These are phyloP conservation scores for Alnus glutinosa DNA, from an alignment of 306 rosid genomes.

Conservation along the genomic window DNA sequence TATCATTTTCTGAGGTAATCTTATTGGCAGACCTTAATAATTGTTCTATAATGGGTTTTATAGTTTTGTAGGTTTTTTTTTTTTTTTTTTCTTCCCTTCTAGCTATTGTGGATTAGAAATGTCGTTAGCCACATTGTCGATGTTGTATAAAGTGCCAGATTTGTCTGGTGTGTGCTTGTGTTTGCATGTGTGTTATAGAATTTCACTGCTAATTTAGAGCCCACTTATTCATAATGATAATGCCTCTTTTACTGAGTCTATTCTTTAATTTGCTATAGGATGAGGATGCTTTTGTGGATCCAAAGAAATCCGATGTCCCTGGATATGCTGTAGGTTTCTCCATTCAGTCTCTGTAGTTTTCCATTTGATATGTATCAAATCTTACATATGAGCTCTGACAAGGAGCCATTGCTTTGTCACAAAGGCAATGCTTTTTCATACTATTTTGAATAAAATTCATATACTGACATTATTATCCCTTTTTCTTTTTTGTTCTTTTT, in stretches of 20 bases:
- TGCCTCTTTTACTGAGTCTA: slow-evolving; percentile 18
- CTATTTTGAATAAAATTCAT: not conserved
- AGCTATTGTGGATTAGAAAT: not conserved
- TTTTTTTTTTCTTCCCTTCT: not conserved
- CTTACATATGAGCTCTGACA: slow-evolving; percentile 18
- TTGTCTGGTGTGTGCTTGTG: not conserved
- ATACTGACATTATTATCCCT: slow-evolving; percentile 10
- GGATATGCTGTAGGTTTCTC: slow-evolving; percentile 63
- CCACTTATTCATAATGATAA: not conserved
- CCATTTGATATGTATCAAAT: slow-evolving; percentile 18
- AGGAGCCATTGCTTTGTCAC: not conserved
- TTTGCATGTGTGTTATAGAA: slow-evolving; percentile 1
- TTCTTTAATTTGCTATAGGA: slow-evolving; percentile 35
- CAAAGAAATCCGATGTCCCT: slow-evolving; percentile 66
- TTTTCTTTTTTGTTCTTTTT: slow-evolving; percentile 8
- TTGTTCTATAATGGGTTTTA: slow-evolving; percentile 12
- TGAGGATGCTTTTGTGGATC: slow-evolving; percentile 40
- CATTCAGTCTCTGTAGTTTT: slow-evolving; percentile 4
- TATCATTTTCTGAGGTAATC: slow-evolving; percentile 48
- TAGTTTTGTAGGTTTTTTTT: not conserved
- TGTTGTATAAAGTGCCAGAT: not conserved
- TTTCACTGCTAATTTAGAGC: slow-evolving; percentile 14
- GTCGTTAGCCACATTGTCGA: not conserved
- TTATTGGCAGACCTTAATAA: slow-evolving; percentile 9
- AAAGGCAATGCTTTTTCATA: not conserved